These are phyloP conservation scores for Backusella tarrabulga DNA, from an alignment of 192 early-diverging fungal species.

Conservation along the genomic window DNA sequence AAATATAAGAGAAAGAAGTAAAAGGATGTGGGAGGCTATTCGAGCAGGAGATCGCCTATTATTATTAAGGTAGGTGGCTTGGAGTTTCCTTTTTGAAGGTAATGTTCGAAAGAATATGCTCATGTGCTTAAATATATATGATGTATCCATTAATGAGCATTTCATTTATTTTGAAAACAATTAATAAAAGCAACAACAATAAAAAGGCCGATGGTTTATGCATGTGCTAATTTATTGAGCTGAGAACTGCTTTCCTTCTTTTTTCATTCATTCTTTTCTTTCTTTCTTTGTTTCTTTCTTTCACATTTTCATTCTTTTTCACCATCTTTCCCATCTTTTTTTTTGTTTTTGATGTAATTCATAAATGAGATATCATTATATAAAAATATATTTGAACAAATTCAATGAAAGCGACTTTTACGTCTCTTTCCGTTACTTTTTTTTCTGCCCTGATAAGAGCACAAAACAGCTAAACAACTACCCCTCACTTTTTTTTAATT, in stretches of 20 bases:
- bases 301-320: neutral
- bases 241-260: neutral
- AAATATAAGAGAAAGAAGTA: slow-evolving; percentile 3
- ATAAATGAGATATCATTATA: neutral
- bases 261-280: neutral
- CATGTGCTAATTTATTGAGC: neutral
- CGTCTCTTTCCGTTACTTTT: neutral
- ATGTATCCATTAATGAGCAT: neutral
- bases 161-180: neutral
- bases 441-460: neutral
- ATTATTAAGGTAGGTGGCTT: slow-evolving; percentile 6
- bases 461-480: neutral
- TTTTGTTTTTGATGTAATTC: neutral
- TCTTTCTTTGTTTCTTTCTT: neutral
- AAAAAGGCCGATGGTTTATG: neutral
- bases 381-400: neutral
- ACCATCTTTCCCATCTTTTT: neutral
- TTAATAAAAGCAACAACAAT: neutral
- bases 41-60: neutral
- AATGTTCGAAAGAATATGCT: neutral
- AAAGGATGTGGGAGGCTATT: neutral
- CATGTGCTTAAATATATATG: neutral
- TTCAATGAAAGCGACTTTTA: neutral
- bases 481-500: neutral
- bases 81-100: neutral